Percentiles rank a stretch among this genome's conserved stretches.
These are phyloP conservation scores for Mycena albidolilacea DNA, from an alignment of 768 basidiomycete species.

Conservation along the genomic window DNA sequence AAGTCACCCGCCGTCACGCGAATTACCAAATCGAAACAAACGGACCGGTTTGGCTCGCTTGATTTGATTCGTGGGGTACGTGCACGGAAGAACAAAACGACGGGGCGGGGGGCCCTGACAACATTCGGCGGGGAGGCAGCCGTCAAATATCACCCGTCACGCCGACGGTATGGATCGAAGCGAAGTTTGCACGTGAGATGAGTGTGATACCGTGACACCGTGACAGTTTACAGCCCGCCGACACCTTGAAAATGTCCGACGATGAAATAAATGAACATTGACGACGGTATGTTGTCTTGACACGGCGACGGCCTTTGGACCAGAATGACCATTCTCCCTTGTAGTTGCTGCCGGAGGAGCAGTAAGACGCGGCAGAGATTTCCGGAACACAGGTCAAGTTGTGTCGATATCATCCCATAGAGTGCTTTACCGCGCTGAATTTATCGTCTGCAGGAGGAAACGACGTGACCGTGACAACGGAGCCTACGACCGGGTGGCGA, in stretches of 20 bases:
- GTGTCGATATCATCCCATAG: background rate
- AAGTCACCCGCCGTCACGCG: slow-evolving; percentile 25
- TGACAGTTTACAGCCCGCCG: slow-evolving; percentile 29
- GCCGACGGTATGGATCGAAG: too few relatives aligned
- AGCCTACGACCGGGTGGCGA: slow-evolving; percentile 89
- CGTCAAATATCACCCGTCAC: background rate
- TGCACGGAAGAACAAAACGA: background rate
- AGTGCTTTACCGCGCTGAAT: slow-evolving; percentile 18
- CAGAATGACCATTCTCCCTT: background rate
- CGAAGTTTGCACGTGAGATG: background rate
- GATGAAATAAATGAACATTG: slow-evolving; percentile 96
- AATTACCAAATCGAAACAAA: slow-evolving; percentile 12
- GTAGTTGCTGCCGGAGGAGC: slow-evolving; percentile 75
- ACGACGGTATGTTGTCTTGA: slow-evolving; percentile 71
- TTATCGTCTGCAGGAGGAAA: slow-evolving; percentile 62
- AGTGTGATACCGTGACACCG: background rate
- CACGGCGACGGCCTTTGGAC: background rate
- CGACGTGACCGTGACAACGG: slow-evolving; percentile 70
- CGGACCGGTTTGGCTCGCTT: slow-evolving; percentile 10
- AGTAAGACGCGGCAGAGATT: slow-evolving; percentile 87
- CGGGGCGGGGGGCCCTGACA: slow-evolving; percentile 23
- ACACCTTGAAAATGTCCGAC: slow-evolving; percentile 75
- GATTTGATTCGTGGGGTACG: slow-evolving; percentile 26
- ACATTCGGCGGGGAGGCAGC: background rate
- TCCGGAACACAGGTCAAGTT: slow-evolving; percentile 85